Evolutionary conservation across 202 grass and related monocot species (phyloP).

Genomic region (Dendrocalamus latiflorus): DNA sequence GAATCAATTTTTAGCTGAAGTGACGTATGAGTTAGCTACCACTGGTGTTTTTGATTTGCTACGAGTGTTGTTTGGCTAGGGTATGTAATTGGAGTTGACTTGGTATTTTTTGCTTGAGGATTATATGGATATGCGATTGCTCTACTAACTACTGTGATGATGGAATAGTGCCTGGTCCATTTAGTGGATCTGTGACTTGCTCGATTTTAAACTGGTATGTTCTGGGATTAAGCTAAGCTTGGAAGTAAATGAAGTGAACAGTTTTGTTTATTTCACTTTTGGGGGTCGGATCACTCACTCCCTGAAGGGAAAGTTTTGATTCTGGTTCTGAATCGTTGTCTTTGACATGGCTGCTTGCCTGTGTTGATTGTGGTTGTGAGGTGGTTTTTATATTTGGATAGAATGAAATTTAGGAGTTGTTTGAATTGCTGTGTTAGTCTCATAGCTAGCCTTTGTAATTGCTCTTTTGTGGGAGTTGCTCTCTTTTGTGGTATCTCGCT

Average conservation of each 20-base stretch:
- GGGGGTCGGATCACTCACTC: neutral
- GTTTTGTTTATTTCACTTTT: neutral
- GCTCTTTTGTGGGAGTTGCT: neutral
- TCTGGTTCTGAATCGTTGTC: neutral
- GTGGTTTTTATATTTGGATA: too few species aligned
- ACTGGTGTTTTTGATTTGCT: constrained; percentile 9
- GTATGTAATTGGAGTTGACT: constrained; percentile 22
- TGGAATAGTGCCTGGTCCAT: neutral
- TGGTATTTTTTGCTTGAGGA: neutral
- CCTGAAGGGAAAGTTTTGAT: neutral
- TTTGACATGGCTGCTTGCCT: too few species aligned
- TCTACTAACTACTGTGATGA: neutral
- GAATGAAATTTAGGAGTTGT: too few species aligned
- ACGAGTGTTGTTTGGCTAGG: neutral
- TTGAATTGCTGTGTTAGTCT: too few species aligned
- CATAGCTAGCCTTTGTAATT: neutral
- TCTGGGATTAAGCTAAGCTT: constrained; percentile 18
- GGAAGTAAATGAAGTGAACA: neutral
- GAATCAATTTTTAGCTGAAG: too few species aligned
- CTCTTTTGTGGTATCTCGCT: neutral
- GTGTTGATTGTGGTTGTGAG: too few species aligned
- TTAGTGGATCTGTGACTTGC: neutral
- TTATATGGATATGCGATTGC: neutral
- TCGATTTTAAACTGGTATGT: neutral
- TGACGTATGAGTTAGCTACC: too few species aligned